Evolutionary conservation across 257 asterid genomes (phyloP).

Genomic region (Gentiana macrophylla): DNA sequence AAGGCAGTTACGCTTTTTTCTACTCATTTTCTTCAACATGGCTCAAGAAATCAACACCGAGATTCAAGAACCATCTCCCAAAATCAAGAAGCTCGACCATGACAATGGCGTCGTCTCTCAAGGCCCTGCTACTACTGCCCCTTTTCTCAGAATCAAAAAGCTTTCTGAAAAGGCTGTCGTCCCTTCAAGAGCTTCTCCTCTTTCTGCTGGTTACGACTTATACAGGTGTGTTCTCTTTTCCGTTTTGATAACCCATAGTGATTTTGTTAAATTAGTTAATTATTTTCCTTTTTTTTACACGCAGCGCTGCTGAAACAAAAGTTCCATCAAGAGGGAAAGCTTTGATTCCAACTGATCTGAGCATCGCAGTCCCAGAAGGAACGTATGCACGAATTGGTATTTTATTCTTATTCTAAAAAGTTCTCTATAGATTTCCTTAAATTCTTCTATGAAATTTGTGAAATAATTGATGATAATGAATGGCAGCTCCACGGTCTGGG

Average conservation of each 20-base stretch:
- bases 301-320: constrained; percentile 42
- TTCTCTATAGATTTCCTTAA: neutral
- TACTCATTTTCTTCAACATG: neutral
- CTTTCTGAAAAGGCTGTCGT: constrained; percentile 21
- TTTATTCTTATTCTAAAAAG: too few species aligned
- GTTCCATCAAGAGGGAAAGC: constrained; percentile 69
- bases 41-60: constrained; percentile 9
- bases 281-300: neutral
- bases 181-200: constrained; percentile 22
- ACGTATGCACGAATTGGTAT: constrained; percentile 73
- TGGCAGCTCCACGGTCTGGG: constrained; percentile 59
- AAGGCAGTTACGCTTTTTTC: neutral
- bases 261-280: too few species aligned
- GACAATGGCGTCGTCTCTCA: neutral
- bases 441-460: neutral
- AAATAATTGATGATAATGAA: neutral
- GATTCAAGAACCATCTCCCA: constrained; percentile 14
- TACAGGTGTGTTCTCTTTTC: constrained; percentile 6
- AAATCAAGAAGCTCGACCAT: constrained; percentile 17
- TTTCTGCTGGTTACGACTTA: constrained; percentile 27
- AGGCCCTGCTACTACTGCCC: neutral
- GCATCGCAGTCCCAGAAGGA: constrained; percentile 62
- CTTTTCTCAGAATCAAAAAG: constrained; percentile 18
- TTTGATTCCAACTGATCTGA: constrained; percentile 59
- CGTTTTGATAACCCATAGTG: too few species aligned